Evolutionary conservation across 345 rosid species (phyloP), one percentile per base, ranked within the genome.

Genomic region (Chamaenerion angustifolium): DNA sequence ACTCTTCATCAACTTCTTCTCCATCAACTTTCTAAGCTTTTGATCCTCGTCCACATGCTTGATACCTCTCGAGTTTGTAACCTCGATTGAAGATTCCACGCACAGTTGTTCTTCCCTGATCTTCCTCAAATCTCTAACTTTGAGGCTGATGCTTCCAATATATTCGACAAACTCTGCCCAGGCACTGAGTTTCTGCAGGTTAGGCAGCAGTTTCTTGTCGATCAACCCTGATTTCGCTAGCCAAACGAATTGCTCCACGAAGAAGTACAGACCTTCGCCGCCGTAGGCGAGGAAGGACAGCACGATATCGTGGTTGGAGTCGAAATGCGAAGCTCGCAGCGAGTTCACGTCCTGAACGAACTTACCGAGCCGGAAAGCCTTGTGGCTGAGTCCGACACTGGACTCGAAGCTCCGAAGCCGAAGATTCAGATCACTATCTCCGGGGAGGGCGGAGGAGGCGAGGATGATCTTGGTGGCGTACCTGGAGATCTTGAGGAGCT

Each of bases 291-390:
- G n/a, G n/a, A n/a, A n/a, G n/a, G n/a, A n/a, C n/a, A n/a, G n/a
- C n/a, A n/a, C n/a, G n/a, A n/a, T n/a, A n/a, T n/a, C n/a, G n/a
- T n/a, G n/a, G n/a, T n/a, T n/a, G n/a, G n/a, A n/a, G n/a, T n/a
- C n/a, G n/a, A n/a, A n/a, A n/a, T n/a, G n/a, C n/a, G n/a, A n/a
- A n/a, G n/a, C n/a, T n/a, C n/a, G n/a, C n/a, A n/a, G n/a, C n/a
- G n/a, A n/a, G n/a, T n/a, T n/a, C n/a, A n/a, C n/a, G n/a, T 79
- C 95, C 56, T 90, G 95, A 8, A 90, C 71, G 63, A 90, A 90
- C 74, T 90, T 90, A 0, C 98, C 95, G 11, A 90, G 79, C 41
- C 94, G 88, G 60, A 90, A 90, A 25, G 98, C 98, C 69, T 90
- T 90, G 31, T 94, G 98, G 49, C 94, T 90, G 31, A 90, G 69